Conservation (phyloP, 2,329 filamentous ascomycete genomes). For the Thermoascus crustaceus region DNA sequence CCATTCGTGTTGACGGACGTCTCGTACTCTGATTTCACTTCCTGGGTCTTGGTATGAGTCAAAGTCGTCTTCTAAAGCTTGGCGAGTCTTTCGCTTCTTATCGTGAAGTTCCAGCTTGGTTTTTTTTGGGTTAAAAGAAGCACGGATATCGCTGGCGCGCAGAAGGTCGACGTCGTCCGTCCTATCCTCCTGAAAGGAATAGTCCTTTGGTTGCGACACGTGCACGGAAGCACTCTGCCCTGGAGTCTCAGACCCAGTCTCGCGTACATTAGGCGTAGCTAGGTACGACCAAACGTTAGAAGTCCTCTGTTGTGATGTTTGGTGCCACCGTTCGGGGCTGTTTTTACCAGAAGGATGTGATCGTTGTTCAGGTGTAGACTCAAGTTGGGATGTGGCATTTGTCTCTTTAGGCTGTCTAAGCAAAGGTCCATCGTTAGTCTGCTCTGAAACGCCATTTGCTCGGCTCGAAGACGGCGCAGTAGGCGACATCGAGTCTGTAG, state of each 20-base stretch:
- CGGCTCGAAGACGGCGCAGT: background rate
- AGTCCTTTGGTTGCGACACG: constrained; percentile 2
- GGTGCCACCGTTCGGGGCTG: too few relatives aligned
- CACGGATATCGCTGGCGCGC: constrained; percentile 28
- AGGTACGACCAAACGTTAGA: too few relatives aligned
- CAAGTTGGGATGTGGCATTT: too few relatives aligned
- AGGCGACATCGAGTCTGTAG: background rate
- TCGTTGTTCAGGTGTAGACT: too few relatives aligned
- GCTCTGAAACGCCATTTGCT: background rate
- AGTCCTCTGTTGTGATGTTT: too few relatives aligned
- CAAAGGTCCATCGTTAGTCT: background rate
- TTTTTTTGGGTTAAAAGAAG: constrained; percentile 17
- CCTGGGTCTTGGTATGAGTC: constrained; percentile 10
- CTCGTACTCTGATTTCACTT: constrained; percentile 12
- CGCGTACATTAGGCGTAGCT: background rate
- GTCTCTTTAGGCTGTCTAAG: too few relatives aligned
- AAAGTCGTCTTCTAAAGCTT: constrained; percentile 16
- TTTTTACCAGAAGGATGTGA: too few relatives aligned
- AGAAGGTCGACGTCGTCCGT: constrained; percentile 27
- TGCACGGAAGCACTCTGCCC: too few relatives aligned
- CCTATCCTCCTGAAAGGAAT: constrained; percentile 10
- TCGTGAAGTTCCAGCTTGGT: constrained; percentile 14
- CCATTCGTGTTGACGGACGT: constrained; percentile 16
- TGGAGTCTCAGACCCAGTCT: background rate
- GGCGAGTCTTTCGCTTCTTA: constrained; percentile 11